Percentiles rank a stretch among this genome's conserved stretches.
Evolutionary conservation across 352 stramenopile genomes (phyloP).

Genomic region (Pythium aphanidermatum): DNA sequence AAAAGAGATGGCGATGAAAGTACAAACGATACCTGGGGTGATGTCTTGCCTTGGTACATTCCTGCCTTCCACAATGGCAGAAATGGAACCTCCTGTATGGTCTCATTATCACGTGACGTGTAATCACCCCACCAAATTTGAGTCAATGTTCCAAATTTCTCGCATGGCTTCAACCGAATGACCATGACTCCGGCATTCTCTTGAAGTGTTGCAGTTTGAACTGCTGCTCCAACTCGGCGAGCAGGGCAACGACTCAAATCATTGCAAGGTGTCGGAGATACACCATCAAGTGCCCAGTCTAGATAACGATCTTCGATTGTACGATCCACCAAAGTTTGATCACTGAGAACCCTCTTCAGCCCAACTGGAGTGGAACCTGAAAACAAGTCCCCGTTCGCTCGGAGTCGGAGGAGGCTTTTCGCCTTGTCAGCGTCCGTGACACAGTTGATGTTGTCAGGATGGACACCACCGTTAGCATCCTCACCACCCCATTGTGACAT

Average conservation of each 20-base stretch:
- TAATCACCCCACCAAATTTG: slow-evolving; percentile 61
- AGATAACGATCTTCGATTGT: slow-evolving; percentile 33
- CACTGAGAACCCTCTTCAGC: neutral
- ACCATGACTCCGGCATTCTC: slow-evolving; percentile 47
- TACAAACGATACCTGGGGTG: slow-evolving; percentile 22
- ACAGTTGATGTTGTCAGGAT: slow-evolving; percentile 45
- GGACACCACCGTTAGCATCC: slow-evolving; percentile 60
- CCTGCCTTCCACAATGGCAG: slow-evolving; percentile 54
- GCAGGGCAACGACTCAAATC: slow-evolving; percentile 27
- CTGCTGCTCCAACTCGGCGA: slow-evolving; percentile 45
- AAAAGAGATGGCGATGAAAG: slow-evolving; percentile 15
- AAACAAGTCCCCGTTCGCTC: slow-evolving; percentile 49
- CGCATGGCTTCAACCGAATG: slow-evolving; percentile 42
- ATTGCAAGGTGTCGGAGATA: slow-evolving; percentile 38
- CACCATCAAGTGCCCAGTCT: slow-evolving; percentile 49
- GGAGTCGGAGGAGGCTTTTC: slow-evolving; percentile 39
- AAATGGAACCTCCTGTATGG: slow-evolving; percentile 30
- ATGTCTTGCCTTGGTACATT: slow-evolving; percentile 49
- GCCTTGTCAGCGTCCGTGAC: slow-evolving; percentile 13
- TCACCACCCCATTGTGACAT: slow-evolving; percentile 55
- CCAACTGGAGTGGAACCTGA: slow-evolving; percentile 29
- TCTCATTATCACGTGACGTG: slow-evolving; percentile 18
- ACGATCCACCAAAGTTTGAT: slow-evolving; percentile 19
- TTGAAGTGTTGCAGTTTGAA: slow-evolving; percentile 29
- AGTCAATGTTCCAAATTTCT: slow-evolving; percentile 45